Conservation (phyloP, 2,329 filamentous ascomycete species). For the Chalaropsis ovoidea region DNA sequence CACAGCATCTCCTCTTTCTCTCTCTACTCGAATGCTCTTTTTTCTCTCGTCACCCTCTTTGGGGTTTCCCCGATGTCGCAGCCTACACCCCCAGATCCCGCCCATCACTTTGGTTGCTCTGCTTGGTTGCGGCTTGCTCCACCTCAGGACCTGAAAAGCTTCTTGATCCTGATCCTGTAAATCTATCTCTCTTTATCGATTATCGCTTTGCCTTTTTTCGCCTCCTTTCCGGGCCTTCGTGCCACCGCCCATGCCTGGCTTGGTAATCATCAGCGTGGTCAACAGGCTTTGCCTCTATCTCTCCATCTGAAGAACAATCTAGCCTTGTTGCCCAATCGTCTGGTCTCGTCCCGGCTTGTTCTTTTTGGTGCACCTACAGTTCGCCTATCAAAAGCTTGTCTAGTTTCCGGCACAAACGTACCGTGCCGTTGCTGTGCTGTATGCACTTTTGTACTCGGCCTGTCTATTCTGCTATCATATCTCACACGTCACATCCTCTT, state of each 20-base stretch:
- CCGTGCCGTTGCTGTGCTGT: not conserved
- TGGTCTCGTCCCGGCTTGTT: not conserved
- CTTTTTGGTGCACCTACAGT: not conserved
- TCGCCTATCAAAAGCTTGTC: slow-evolving; percentile 4
- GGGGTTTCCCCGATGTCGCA: slow-evolving; percentile 12
- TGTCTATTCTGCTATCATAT: not conserved
- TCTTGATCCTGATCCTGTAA: slow-evolving; percentile 22
- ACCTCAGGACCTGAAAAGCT: slow-evolving; percentile 18
- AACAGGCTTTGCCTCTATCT: not conserved
- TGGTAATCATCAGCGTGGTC: slow-evolving; percentile 4
- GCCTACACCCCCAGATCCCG: not conserved
- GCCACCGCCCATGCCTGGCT: not conserved
- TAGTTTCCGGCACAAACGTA: not conserved
- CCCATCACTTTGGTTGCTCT: not conserved
- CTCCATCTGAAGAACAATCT: not conserved
- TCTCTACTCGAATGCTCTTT: not conserved
- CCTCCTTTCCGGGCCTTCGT: not conserved
- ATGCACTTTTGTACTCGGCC: not conserved
- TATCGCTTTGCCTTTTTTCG: not conserved
- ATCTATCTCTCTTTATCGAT: not conserved
- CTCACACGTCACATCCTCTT: not conserved
- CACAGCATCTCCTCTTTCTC: not conserved
- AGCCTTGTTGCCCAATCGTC: not conserved
- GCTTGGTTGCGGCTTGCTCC: not conserved
- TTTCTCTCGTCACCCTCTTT: not conserved